Conservation (phyloP, 306 rosid genomes). For the Luffa acutangula region DNA sequence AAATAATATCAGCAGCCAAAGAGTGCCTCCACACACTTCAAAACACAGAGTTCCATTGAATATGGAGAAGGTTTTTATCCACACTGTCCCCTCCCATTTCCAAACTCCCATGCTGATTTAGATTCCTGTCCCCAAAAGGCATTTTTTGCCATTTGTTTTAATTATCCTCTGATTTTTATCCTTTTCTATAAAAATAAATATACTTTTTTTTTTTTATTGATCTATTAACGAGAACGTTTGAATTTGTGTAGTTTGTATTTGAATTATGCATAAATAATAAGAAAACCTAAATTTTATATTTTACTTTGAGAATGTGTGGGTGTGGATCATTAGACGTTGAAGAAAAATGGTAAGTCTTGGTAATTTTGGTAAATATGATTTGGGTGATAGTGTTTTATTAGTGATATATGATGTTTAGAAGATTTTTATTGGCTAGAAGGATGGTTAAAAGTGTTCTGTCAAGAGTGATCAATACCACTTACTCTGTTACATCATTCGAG, state of each 20-base stretch:
- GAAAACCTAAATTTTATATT: too few species aligned
- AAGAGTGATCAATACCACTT: too few species aligned
- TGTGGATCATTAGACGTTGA: too few species aligned
- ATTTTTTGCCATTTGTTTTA: not conserved
- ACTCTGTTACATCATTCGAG: too few species aligned
- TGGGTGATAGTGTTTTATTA: not conserved
- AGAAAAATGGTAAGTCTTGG: not conserved
- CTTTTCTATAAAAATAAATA: too few species aligned
- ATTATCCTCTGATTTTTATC: not conserved
- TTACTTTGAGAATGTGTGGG: too few species aligned
- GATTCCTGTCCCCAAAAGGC: not conserved
- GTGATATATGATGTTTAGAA: not conserved
- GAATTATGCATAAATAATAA: too few species aligned
- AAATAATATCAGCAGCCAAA: not conserved
- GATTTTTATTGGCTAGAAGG: not conserved
- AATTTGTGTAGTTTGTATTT: not conserved
- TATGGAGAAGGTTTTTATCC: not conserved
- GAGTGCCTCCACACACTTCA: not conserved
- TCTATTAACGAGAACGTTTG: not conserved
- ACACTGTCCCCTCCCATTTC: not conserved
- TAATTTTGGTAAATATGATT: not conserved
- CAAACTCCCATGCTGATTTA: not conserved
- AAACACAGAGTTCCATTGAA: not conserved
- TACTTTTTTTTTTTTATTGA: too few species aligned
- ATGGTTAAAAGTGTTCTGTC: not conserved